A percentile compares a stretch with the other conserved stretches of the same genome.
Conservation (phyloP, 169 alveolate genomes). For the Amoebophrya sp. region DNA sequence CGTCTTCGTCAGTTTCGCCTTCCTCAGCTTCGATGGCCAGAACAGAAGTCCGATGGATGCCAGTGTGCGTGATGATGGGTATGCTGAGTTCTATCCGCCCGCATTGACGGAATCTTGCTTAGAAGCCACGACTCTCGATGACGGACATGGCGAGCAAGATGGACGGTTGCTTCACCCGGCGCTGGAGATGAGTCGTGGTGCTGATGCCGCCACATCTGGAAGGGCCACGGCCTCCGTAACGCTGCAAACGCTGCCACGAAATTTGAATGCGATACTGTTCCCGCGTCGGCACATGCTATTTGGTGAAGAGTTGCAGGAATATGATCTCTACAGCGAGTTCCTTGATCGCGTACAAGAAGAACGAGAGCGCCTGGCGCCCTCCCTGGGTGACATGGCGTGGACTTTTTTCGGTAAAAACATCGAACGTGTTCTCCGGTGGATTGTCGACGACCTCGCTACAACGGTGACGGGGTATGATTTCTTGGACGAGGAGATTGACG, state of each 20-base stretch:
- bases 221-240: background rate
- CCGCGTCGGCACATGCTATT: background rate
- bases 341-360: background rate
- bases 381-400: background rate
- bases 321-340: background rate
- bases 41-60: background rate
- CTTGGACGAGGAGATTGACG: no score
- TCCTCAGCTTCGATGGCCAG: background rate
- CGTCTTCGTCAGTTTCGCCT: background rate
- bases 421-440: background rate
- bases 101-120: background rate
- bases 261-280: background rate
- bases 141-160: background rate
- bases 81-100: background rate
- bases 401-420: background rate
- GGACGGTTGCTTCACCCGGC: no score
- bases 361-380: background rate
- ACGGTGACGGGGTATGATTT: no score
- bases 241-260: background rate
- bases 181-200: no score
- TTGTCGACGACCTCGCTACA: background rate
- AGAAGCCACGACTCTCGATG: background rate
- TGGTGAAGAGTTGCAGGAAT: background rate
- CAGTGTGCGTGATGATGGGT: background rate
- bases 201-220: background rate